These are phyloP conservation scores for Setaria viridis DNA, from an alignment of 202 grass and related monocot species.

Conservation along the genomic window DNA sequence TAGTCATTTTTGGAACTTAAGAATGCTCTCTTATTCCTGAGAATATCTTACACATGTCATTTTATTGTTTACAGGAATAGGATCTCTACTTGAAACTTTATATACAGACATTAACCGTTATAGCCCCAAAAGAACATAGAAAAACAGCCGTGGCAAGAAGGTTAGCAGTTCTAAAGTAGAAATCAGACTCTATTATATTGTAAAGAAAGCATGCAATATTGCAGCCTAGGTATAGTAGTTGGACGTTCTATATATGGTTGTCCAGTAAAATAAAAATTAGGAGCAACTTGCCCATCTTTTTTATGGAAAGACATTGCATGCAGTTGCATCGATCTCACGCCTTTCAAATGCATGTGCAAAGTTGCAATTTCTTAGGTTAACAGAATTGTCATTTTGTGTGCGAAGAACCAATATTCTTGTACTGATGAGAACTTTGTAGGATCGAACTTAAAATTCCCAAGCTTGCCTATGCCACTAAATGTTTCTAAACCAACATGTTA, in stretches of 20 bases:
- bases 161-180: background rate
- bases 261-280: background rate
- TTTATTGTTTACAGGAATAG: background rate
- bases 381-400: conserved; percentile 2
- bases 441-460: background rate
- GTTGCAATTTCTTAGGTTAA: background rate
- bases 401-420: background rate
- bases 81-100: background rate
- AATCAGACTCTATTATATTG: background rate
- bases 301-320: background rate
- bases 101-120: background rate
- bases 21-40: background rate
- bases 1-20: background rate
- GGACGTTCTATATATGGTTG: background rate
- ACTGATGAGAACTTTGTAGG: background rate
- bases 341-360: background rate
- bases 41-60: background rate
- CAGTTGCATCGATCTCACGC: background rate
- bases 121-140: background rate
- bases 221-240: background rate
- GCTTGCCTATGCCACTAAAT: background rate
- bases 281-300: background rate
- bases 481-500: background rate
- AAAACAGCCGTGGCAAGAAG: background rate
- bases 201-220: conserved; percentile 54